A percentile compares a stretch with the other conserved stretches of the same genome.
These are phyloP conservation scores for Ophiostoma sp. DNA, from an alignment of 2,329 filamentous ascomycete species.

Conservation along the genomic window DNA sequence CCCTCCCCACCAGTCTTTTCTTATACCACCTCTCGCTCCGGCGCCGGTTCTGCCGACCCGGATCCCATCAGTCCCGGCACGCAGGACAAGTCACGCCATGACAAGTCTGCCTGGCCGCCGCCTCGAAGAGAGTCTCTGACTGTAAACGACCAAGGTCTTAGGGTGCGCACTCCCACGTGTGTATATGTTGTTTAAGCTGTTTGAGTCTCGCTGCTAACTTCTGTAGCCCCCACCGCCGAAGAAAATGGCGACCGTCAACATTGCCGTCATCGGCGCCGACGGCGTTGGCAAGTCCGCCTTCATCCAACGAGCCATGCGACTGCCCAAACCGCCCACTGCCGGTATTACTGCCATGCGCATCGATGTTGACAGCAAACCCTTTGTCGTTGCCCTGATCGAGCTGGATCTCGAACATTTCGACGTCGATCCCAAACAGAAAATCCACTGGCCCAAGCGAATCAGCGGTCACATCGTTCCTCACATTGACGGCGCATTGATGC, in stretches of 20 bases:
- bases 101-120: slow-evolving; percentile 45
- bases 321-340: slow-evolving; percentile 53
- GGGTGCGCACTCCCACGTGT: slow-evolving; percentile 30
- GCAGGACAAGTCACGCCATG: slow-evolving; percentile 42
- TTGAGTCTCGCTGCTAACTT: neutral
- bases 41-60: slow-evolving; percentile 29
- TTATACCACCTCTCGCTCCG: neutral
- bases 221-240: neutral
- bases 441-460: slow-evolving; percentile 67
- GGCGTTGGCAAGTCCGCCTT: slow-evolving; percentile 69
- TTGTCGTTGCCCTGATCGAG: slow-evolving; percentile 64
- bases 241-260: slow-evolving; percentile 62
- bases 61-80: slow-evolving; percentile 30
- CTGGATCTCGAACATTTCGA: slow-evolving; percentile 67
- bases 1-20: slow-evolving; percentile 23
- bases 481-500: slow-evolving; percentile 78
- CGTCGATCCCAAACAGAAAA: slow-evolving; percentile 56
- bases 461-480: slow-evolving; percentile 70
- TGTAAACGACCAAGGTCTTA: slow-evolving; percentile 31
- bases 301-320: slow-evolving; percentile 62
- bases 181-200: too few species aligned
- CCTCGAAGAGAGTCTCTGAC: slow-evolving; percentile 52
- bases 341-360: slow-evolving; percentile 59
- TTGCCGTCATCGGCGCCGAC: slow-evolving; percentile 65
- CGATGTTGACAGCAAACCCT: slow-evolving; percentile 57